These are phyloP conservation scores for Effrenium voratum DNA, from an alignment of 73 alveolate species.

Conservation along the genomic window DNA sequence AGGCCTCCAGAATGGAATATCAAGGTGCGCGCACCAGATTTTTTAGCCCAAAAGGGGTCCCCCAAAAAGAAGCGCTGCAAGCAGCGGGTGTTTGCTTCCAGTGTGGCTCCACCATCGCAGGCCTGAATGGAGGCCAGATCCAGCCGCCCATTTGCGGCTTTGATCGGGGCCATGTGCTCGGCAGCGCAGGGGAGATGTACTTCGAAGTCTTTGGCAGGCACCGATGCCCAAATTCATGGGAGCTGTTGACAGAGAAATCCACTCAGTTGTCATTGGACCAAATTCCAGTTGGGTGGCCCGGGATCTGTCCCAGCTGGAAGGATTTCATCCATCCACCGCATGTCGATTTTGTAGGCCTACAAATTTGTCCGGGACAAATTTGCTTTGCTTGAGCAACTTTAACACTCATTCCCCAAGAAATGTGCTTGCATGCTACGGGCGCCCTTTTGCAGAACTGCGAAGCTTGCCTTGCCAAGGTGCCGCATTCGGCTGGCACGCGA, in stretches of 20 bases:
- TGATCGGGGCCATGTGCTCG: conserved; percentile 37
- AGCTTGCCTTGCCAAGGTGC: not conserved
- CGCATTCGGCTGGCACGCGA: not conserved
- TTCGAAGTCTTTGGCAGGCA: conserved; percentile 40
- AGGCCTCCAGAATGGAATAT: no score
- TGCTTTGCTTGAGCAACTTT: not conserved
- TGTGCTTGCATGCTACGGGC: no score
- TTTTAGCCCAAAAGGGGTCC: no score
- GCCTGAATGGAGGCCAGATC: no score
- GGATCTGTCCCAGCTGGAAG: not conserved
- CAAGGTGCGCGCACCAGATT: no score
- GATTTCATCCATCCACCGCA: not conserved
- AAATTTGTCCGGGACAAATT: not conserved
- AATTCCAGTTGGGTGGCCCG: not conserved
- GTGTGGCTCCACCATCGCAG: no score
- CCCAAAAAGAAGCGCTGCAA: no score
- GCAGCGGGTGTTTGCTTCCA: no score
- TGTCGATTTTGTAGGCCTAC: not conserved
- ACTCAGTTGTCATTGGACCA: not conserved
- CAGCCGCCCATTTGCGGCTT: not conserved
- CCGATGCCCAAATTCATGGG: conserved; percentile 6
- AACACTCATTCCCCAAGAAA: no score
- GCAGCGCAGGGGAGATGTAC: conserved; percentile 55
- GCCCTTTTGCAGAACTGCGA: not conserved
- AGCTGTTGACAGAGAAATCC: not conserved